These are phyloP conservation scores for Diatrype stigma DNA, from an alignment of 2,329 filamentous ascomycete species.

Conservation along the genomic window DNA sequence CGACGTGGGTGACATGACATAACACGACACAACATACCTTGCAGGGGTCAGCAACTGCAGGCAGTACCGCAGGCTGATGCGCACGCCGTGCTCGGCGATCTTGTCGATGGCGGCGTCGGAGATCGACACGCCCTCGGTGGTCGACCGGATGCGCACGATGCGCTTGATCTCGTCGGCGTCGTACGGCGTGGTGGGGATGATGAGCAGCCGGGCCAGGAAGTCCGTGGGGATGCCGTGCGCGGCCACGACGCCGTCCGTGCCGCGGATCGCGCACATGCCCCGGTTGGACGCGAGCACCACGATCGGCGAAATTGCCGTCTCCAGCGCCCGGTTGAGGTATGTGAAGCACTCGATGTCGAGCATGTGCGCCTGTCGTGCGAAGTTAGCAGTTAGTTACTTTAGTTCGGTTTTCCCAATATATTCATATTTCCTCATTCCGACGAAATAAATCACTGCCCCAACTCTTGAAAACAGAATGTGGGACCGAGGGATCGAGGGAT, in stretches of 20 bases:
- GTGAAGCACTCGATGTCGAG: conserved; percentile 99
- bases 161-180: conserved; percentile 83
- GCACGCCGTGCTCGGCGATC: conserved; percentile 80
- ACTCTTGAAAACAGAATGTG: too few relatives aligned
- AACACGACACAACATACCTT: conserved; percentile 52
- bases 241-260: conserved; percentile 74
- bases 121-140: conserved; percentile 75
- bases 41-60: conserved; percentile 86
- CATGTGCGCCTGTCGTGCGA: conserved; percentile 80
- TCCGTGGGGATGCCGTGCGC: conserved; percentile 94
- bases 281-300: conserved; percentile 97
- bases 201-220: conserved; percentile 88
- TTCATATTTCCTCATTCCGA: too few relatives aligned
- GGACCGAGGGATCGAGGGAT: too few relatives aligned
- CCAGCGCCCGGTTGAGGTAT: conserved; percentile 96
- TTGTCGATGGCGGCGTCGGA: conserved; percentile 81
- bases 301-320: conserved; percentile 91
- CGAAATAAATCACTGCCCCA: too few relatives aligned
- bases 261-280: conserved; percentile 87
- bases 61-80: conserved; percentile 87
- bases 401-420: conserved; percentile 1
- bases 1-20: conserved; percentile 5
- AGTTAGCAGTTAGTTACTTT: conserved; percentile 8
- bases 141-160: conserved; percentile 81
- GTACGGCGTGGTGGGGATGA: conserved; percentile 92